A percentile compares a stretch with the other conserved stretches of the same genome.
Evolutionary conservation across 495 filamentous ascomycete genomes (phyloP).

Genomic region (Aspergillus bertholletiae): DNA sequence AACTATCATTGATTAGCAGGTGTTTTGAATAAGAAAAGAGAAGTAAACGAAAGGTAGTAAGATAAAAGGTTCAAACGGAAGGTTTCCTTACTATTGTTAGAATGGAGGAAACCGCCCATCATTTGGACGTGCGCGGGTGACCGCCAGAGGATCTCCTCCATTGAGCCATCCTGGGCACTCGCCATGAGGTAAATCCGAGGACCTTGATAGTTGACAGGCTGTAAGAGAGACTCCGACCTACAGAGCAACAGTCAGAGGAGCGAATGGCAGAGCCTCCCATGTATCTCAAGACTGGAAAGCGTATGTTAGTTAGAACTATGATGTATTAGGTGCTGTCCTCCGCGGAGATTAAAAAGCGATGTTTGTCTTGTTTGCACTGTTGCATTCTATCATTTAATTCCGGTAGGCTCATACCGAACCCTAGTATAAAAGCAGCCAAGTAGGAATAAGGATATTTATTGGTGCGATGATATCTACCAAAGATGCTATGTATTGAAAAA

Average conservation of each 20-base stretch:
- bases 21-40: not conserved
- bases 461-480: not conserved
- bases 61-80: no score
- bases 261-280: no score
- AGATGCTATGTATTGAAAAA: not conserved
- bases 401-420: no score
- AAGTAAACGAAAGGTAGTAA: not conserved
- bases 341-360: conserved; percentile 16
- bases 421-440: not conserved
- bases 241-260: no score
- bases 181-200: conserved; percentile 19
- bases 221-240: not conserved
- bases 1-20: conserved; percentile 35
- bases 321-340: conserved; percentile 1
- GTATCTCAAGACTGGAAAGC: no score
- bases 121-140: conserved; percentile 55
- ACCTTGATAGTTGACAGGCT: no score
- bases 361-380: conserved; percentile 39
- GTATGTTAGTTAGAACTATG: no score
- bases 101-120: conserved; percentile 54
- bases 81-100: conserved; percentile 41
- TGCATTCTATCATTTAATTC: not conserved
- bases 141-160: conserved; percentile 80
- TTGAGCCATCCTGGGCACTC: conserved; percentile 51
- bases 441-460: not conserved